Percentiles rank a stretch among this genome's conserved stretches.
phyloP scores from a whole-genome alignment of 2,329 filamentous ascomycete genomes.

The Fusarium sulawesiense region DNA sequence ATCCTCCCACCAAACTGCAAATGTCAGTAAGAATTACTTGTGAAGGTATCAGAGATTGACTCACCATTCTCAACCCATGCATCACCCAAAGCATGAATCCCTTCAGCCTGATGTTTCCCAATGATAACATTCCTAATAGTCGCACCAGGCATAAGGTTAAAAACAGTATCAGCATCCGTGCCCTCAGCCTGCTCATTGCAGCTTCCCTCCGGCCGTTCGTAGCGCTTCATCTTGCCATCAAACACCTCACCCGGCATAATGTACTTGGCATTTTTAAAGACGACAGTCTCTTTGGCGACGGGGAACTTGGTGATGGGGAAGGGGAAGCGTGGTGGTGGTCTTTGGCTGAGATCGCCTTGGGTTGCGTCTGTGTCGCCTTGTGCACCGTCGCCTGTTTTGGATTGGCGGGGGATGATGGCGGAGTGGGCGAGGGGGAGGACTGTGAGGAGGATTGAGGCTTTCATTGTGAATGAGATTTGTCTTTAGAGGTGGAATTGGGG shows the following conservation, averaged over 20 bases:
- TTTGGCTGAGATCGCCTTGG: slow-evolving; percentile 43
- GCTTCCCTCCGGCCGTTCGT: slow-evolving; percentile 53
- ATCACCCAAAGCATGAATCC: slow-evolving; percentile 48
- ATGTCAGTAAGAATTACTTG: not conserved
- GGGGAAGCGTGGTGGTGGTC: slow-evolving; percentile 47
- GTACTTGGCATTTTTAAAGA: slow-evolving; percentile 47
- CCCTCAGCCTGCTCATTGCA: slow-evolving; percentile 60
- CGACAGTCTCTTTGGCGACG: slow-evolving; percentile 45
- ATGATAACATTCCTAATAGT: slow-evolving; percentile 56
- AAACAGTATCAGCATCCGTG: slow-evolving; percentile 54
- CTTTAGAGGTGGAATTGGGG: fast-evolving
- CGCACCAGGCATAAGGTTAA: slow-evolving; percentile 51
- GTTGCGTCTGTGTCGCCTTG: slow-evolving; percentile 41
- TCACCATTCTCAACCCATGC: slow-evolving; percentile 49
- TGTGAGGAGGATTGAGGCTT: slow-evolving; percentile 34
- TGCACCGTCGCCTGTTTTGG: slow-evolving; percentile 41
- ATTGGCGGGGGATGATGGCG: slow-evolving; percentile 33
- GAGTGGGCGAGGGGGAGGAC: slow-evolving; percentile 38
- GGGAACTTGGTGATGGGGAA: slow-evolving; percentile 48
- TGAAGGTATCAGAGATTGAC: too few relatives aligned
- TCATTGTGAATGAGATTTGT: slow-evolving; percentile 29
- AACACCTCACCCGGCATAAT: slow-evolving; percentile 49
- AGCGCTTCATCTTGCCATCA: slow-evolving; percentile 53
- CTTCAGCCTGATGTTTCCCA: slow-evolving; percentile 51
- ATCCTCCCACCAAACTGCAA: slow-evolving; percentile 48